These are phyloP conservation scores for Leucosporidium creatinivorum DNA, from an alignment of 768 basidiomycete genomes.

Conservation along the genomic window DNA sequence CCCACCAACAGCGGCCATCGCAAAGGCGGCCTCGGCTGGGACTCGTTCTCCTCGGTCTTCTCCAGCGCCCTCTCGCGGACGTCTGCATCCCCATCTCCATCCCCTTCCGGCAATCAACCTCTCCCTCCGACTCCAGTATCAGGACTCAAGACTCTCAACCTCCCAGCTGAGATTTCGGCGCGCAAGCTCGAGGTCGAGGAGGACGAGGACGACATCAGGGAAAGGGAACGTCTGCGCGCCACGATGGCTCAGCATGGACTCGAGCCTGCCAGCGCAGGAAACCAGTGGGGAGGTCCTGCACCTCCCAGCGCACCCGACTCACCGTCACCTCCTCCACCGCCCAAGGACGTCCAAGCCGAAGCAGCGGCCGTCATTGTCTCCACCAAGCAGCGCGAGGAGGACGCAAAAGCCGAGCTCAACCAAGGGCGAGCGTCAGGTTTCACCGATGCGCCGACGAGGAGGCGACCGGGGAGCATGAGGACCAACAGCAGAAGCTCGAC, in stretches of 20 bases:
- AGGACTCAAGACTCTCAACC: constrained; percentile 55
- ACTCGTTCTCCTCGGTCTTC: constrained; percentile 26
- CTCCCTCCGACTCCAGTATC: constrained; percentile 52
- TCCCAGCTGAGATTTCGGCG: constrained; percentile 43
- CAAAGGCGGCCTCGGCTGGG: constrained; percentile 15
- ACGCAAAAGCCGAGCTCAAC: constrained; percentile 64
- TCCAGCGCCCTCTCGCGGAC: constrained; percentile 49
- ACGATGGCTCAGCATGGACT: constrained; percentile 95
- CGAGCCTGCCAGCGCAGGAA: constrained; percentile 40
- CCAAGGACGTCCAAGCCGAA: constrained; percentile 40
- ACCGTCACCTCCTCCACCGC: constrained; percentile 39
- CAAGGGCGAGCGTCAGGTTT: constrained; percentile 67
- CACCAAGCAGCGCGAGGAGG: constrained; percentile 71
- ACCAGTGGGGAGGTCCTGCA: constrained; percentile 47
- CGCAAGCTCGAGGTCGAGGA: constrained; percentile 52
- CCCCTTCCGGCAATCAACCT: constrained; percentile 24
- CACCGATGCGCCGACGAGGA: constrained; percentile 52
- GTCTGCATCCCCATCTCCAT: constrained; percentile 40
- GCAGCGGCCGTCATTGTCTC: constrained; percentile 48
- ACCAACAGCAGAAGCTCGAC: neutral
- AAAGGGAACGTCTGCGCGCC: constrained; percentile 77
- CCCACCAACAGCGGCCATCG: constrained; percentile 5
- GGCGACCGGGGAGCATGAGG: neutral
- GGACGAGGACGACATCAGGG: constrained; percentile 56
- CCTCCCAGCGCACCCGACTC: constrained; percentile 42